phyloP scores from a whole-genome alignment of 1,284 basidiomycete species.

The Nidula niveotomentosa region DNA sequence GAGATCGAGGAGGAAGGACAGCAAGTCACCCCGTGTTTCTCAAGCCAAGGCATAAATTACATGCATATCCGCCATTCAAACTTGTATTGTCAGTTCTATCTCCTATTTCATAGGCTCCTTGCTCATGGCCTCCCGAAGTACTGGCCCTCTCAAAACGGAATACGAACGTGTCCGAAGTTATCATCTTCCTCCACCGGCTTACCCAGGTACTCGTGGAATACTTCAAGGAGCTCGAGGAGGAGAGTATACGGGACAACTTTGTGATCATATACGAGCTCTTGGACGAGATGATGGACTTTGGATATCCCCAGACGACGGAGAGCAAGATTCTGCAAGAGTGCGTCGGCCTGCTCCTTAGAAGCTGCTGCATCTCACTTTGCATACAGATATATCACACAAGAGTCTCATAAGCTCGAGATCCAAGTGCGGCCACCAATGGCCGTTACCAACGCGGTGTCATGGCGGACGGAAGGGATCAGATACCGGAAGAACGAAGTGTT shows the following conservation, averaged over 20 bases:
- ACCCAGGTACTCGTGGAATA: constrained; percentile 92
- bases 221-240: constrained; percentile 99
- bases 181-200: constrained; percentile 95
- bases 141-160: constrained; percentile 96
- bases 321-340: constrained; percentile 98
- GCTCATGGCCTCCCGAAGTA: constrained; percentile 47
- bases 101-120: not conserved
- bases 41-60: constrained; percentile 93
- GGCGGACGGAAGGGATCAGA: constrained; percentile 96
- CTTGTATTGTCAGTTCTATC: constrained; percentile 77
- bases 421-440: constrained; percentile 96
- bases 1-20: constrained; percentile 98
- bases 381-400: constrained; percentile 95
- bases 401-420: constrained; percentile 98
- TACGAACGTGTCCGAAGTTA: constrained; percentile 94
- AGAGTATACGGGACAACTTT: constrained; percentile 98
- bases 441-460: constrained; percentile 98
- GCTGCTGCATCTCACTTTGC: not conserved
- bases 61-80: constrained; percentile 99
- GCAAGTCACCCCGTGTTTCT: constrained; percentile 94
- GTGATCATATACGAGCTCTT: constrained; percentile 97
- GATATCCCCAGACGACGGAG: constrained; percentile 98
- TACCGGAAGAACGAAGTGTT: constrained; percentile 99
- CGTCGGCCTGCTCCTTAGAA: constrained; percentile 24
- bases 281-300: constrained; percentile 99